Percentiles rank a stretch among this genome's conserved stretches.
Evolutionary conservation across 2,329 filamentous ascomycete species (phyloP).

Genomic region (Pseudocercospora macadamiae): DNA sequence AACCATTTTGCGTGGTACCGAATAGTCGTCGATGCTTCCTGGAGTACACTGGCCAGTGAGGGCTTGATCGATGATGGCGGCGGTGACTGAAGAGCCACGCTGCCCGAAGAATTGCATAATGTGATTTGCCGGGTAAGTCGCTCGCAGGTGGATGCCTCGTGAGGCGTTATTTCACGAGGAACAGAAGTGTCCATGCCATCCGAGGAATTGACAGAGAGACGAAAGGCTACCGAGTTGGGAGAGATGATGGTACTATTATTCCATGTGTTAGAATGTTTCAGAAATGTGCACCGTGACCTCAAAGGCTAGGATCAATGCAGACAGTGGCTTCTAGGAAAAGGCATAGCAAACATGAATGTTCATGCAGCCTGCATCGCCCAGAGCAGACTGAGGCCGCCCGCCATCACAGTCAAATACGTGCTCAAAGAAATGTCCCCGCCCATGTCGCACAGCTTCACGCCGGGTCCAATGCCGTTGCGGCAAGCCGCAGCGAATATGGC

Average conservation of each 20-base stretch:
- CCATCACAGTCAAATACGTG: slow-evolving; percentile 5
- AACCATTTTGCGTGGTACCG: slow-evolving; percentile 40
- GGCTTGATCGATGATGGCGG: neutral
- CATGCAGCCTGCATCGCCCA: neutral
- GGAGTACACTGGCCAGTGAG: slow-evolving; percentile 26
- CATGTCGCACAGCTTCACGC: neutral
- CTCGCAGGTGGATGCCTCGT: slow-evolving; percentile 32
- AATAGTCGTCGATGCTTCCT: slow-evolving; percentile 29
- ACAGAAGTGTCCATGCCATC: slow-evolving; percentile 9
- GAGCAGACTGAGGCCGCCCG: neutral
- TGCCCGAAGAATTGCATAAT: slow-evolving; percentile 5
- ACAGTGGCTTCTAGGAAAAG: slow-evolving; percentile 1
- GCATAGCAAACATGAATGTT: neutral
- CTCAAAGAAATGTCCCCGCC: neutral
- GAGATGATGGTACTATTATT: slow-evolving; percentile 21
- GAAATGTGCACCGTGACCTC: slow-evolving; percentile 2
- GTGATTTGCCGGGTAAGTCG: slow-evolving; percentile 27
- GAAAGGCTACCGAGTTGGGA: slow-evolving; percentile 9
- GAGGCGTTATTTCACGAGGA: slow-evolving; percentile 28
- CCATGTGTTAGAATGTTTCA: slow-evolving; percentile 6
- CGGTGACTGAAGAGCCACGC: slow-evolving; percentile 5
- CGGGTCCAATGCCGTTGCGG: slow-evolving; percentile 5
- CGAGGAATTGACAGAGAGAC: slow-evolving; percentile 10
- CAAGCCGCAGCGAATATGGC: neutral
- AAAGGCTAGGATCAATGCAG: neutral